These are phyloP conservation scores for Kwoniella mangroviensis DNA, from an alignment of 768 basidiomycete species.

Conservation along the genomic window DNA sequence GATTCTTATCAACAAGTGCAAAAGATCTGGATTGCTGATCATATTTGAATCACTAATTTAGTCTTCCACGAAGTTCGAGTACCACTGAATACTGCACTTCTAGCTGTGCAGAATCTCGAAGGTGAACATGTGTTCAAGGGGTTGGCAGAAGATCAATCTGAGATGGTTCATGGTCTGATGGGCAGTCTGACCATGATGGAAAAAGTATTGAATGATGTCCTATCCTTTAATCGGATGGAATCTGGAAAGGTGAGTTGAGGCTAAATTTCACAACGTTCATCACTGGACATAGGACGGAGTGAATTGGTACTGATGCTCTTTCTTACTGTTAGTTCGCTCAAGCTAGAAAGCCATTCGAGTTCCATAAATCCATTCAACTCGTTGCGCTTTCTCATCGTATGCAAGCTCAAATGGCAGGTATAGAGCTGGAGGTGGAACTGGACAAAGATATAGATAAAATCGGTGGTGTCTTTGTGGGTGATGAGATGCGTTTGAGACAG, in stretches of 20 bases:
- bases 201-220: constrained; percentile 58
- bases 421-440: constrained; percentile 71
- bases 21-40: no score
- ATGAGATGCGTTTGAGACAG: constrained; percentile 74
- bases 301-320: no score
- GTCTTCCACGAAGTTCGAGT: constrained; percentile 63
- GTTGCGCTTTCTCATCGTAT: constrained; percentile 58
- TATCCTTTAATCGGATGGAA: constrained; percentile 57
- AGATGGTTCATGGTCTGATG: constrained; percentile 79
- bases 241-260: constrained; percentile 52
- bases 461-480: constrained; percentile 68
- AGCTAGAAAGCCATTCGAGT: constrained; percentile 61
- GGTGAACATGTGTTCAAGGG: constrained; percentile 72
- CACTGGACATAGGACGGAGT: no score
- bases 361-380: constrained; percentile 60
- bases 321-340: constrained; percentile 63
- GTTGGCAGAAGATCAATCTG: constrained; percentile 67
- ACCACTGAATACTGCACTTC: constrained; percentile 65
- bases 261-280: no score
- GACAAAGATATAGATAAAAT: constrained; percentile 63
- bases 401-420: constrained; percentile 55
- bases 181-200: constrained; percentile 57
- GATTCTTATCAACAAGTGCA: no score
- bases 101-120: constrained; percentile 91
- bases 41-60: not conserved